Evolutionary conservation across 2,329 filamentous ascomycete species (phyloP).

Genomic region (Exophiala lecanii-corni): DNA sequence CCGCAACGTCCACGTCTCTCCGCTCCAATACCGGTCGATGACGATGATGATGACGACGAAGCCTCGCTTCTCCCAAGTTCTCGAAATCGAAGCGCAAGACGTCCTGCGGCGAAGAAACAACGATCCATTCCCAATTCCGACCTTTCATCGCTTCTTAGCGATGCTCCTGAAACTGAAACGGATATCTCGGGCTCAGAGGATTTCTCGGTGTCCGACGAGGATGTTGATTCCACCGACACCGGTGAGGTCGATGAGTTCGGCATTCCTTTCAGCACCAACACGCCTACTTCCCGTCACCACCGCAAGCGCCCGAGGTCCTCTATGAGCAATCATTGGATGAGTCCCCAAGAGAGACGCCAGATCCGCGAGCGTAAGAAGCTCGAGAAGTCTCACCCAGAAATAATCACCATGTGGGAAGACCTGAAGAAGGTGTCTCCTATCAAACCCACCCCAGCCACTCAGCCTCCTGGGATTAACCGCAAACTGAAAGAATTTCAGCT

Average conservation of each 20-base stretch:
- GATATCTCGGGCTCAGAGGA: neutral
- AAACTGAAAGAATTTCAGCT: constrained; percentile 90
- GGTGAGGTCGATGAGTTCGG: too few relatives aligned
- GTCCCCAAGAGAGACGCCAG: constrained; percentile 21
- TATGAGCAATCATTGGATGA: neutral
- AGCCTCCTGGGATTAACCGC: constrained; percentile 73
- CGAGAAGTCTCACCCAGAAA: constrained; percentile 69
- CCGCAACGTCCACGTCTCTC: neutral
- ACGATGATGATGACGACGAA: constrained; percentile 19
- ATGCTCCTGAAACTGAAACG: neutral
- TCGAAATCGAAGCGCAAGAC: neutral
- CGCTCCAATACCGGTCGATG: neutral
- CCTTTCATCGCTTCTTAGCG: neutral
- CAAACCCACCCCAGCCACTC: constrained; percentile 58
- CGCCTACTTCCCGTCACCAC: too few relatives aligned
- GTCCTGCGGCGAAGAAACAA: neutral
- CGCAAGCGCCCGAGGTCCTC: neutral
- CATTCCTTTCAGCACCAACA: too few relatives aligned
- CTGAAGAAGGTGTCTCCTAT: constrained; percentile 66
- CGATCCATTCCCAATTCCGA: neutral
- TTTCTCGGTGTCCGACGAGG: neutral
- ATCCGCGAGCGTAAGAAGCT: constrained; percentile 61
- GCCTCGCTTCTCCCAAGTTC: neutral
- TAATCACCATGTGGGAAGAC: constrained; percentile 79
- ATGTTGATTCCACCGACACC: neutral